Base-by-base conservation (phyloP, 768 basidiomycete genomes). In the Leucocoprinus sp. region DNA sequence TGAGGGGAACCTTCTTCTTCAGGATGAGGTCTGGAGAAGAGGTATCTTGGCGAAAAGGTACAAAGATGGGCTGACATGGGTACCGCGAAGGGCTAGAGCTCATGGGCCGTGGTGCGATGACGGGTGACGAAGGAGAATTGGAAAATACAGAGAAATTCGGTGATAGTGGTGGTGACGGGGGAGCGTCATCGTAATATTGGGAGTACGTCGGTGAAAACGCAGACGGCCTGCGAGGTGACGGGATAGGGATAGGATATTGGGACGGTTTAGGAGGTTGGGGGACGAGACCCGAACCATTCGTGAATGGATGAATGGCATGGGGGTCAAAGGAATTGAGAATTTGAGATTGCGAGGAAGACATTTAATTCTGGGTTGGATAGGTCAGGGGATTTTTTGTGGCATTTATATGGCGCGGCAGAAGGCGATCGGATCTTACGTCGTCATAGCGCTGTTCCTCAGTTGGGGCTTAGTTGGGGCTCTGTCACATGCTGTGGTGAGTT, bases 261-360 rank as follows among this genome's bases (percentile, higher is more conserved):
- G 76, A 75, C 17, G 75, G 75, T 22, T 57, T 55, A 8, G 73
- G 68, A 42, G 75, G 69, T 43, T 59, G 60, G 14, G 69, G 68
- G 7, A 57, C 42, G 37, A 70, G 49, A 22, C 68, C 69, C 35
- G 63, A 68, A 48, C 55, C 62, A 44, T 70, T 70, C 27, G 75
- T 79, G 67, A 80, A 82, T 8, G 77, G 75, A 57, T 81, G 76
- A 15, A 66, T 68, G 17, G 71, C 74, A 55, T 74, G 73, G 31
- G 78, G 78, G 64, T 81, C 66, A 54, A 81, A 80, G 18, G 74
- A 72, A 17, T 64, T 60, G 53, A 67, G 64, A 8, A 64, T 49
- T 1, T 61, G 55, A 39, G 64, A 64, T 28, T 55, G 60, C 1
- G 62, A 43, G 17, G 45, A 49, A 43, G 41, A 12, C 43, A 36